Evolutionary conservation across 352 stramenopile genomes (phyloP), one percentile per base, ranked within the genome.

Genomic region (Aphanomyces astaci): DNA sequence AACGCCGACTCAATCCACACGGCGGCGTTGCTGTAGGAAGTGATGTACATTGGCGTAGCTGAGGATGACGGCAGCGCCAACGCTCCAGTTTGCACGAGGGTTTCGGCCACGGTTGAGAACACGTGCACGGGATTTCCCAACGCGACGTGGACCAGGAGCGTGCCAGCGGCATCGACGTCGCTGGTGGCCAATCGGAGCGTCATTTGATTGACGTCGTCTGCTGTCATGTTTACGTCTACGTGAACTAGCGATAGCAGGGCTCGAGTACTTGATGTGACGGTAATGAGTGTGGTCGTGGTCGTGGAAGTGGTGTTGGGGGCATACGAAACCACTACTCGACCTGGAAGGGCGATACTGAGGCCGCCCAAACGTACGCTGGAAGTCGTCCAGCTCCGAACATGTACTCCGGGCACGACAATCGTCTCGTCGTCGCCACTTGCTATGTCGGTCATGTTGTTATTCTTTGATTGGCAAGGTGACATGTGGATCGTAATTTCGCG

Each of bases 1-100:
- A 11, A 25, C 2, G 11, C 19, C 2, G 59, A 66, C 30, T 66
- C 59, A 30, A 66, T 66, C 59, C 59, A 66, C 17, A 66, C 25
- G 46, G 45, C 52, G 60, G 31, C 28, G 15, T 67, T 67, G 48
- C 24, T 54, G 10, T 25, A n/a, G 15, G 60, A 36, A 5, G 45
- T 31, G 15, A 25, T 27, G 2, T 19, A n/a, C 30, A 45, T 56
- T 5, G 43, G 27, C 22, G 28, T 67, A 11, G 27, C 9, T 25
- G 22, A n/a, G 10, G 39, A 3, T 9, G 48, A 7, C 15, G 13
- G 10, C 19, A 36, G 9, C n/a, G 48, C 39, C 5, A 67, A 28
- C 31, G 40, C 60, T 10, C 60, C 60, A n/a, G 17, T 9, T 3
- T 60, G 25, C 13, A 67, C n/a, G 2, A 67, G 13, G 2, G 60